Conservation (phyloP, 768 basidiomycete genomes). For the Tulasnella sp. region DNA sequence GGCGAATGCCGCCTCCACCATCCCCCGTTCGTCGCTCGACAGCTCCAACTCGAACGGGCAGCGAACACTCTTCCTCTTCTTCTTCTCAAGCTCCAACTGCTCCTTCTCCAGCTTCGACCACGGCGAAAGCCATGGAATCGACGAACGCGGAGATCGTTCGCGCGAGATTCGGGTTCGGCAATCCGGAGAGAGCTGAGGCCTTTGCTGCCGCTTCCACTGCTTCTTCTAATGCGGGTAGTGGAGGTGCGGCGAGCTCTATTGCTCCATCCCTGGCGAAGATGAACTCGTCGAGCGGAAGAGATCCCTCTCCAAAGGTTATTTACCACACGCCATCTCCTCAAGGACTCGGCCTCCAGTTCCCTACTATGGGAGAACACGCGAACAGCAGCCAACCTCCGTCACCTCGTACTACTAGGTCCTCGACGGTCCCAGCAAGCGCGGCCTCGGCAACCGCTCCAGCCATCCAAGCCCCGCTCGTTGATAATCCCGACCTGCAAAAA, state of each 20-base stretch:
- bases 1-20: slow-evolving; percentile 31
- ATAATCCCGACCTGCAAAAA: slow-evolving; percentile 28
- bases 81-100: neutral
- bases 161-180: slow-evolving; percentile 30
- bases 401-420: neutral
- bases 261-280: neutral
- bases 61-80: neutral
- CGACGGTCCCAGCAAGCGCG: neutral
- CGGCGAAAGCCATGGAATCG: slow-evolving; percentile 21
- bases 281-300: neutral
- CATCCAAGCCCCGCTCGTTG: slow-evolving; percentile 17
- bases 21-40: slow-evolving; percentile 1
- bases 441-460: neutral
- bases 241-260: neutral
- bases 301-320: neutral
- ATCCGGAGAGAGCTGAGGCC: slow-evolving; percentile 22
- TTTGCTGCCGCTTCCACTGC: neutral
- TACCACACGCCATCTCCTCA: neutral
- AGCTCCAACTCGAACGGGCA: neutral
- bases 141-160: slow-evolving; percentile 27
- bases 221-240: neutral
- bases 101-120: neutral
- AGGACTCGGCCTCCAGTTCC: slow-evolving; percentile 11
- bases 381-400: neutral
- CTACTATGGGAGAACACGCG: neutral